Conservation (phyloP, 805 yeast species). For the Candida fluviatilis region DNA sequence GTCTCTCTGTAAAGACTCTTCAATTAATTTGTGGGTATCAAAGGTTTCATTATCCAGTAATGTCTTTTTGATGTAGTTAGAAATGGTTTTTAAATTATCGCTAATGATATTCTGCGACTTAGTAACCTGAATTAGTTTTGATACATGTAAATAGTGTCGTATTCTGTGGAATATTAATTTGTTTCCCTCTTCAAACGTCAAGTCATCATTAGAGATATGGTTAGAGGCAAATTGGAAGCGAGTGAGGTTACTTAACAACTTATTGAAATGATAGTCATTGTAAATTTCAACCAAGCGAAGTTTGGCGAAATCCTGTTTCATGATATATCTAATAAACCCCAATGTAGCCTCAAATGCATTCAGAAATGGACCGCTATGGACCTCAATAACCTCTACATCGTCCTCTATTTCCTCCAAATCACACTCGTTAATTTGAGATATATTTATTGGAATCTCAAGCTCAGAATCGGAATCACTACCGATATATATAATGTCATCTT, state of each 20-base stretch:
- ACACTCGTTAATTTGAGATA: background rate
- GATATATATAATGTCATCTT: background rate
- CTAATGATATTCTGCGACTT: conserved; percentile 20
- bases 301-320: conserved; percentile 11
- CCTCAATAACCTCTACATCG: conserved; percentile 10
- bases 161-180: conserved; percentile 21
- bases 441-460: background rate
- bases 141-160: conserved; percentile 22
- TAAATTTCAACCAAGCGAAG: conserved; percentile 19
- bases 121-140: conserved; percentile 20
- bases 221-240: conserved; percentile 5
- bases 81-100: conserved; percentile 9
- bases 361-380: conserved; percentile 11
- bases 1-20: background rate
- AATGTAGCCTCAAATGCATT: conserved; percentile 20
- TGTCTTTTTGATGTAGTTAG: conserved; percentile 8
- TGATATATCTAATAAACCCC: conserved; percentile 20
- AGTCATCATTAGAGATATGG: conserved; percentile 1
- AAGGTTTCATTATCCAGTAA: background rate
- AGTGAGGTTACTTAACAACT: conserved; percentile 14
- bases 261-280: conserved; percentile 13
- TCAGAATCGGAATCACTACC: background rate
- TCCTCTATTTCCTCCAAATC: background rate
- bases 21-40: background rate
- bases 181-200: conserved; percentile 5